Conservation (phyloP, 2,329 filamentous ascomycete genomes). For the Neofusicoccum kwambonambiense region DNA sequence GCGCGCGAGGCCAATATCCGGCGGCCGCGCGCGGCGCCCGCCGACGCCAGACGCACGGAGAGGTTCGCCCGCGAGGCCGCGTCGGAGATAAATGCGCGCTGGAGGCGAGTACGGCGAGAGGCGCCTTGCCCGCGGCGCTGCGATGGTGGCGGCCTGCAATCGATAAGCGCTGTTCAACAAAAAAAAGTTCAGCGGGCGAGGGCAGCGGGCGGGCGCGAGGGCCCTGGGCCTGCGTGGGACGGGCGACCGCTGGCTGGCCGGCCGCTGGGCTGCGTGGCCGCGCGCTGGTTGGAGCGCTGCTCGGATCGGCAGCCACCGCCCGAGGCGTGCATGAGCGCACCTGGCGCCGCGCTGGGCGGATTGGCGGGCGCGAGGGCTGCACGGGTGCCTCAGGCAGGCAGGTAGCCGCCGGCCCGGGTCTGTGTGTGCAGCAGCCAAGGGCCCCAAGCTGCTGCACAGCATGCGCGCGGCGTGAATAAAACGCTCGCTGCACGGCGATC, state of each 20-base stretch:
- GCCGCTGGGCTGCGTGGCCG: neutral
- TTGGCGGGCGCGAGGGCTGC: neutral
- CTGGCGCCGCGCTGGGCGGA: too few relatives aligned
- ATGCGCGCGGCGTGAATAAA: constrained; percentile 16
- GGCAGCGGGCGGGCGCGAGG: neutral
- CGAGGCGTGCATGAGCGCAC: constrained; percentile 5
- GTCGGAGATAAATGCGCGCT: constrained; percentile 16
- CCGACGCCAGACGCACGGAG: constrained; percentile 1
- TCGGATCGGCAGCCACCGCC: constrained; percentile 11
- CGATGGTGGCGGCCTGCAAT: constrained; percentile 9
- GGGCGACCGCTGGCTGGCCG: too few relatives aligned
- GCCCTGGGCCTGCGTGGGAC: too few relatives aligned
- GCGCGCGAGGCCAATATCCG: constrained; percentile 15
- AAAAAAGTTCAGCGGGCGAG: neutral
- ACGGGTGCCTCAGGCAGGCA: constrained; percentile 7
- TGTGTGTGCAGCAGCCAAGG: constrained; percentile 7
- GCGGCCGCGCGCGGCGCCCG: constrained; percentile 10
- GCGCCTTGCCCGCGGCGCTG: constrained; percentile 6
- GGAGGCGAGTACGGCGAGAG: neutral
- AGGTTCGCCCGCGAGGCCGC: neutral
- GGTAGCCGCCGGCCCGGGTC: constrained; percentile 8
- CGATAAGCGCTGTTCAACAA: constrained; percentile 14
- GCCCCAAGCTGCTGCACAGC: constrained; percentile 9
- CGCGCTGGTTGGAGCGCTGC: neutral
- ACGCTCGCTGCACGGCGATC: constrained; percentile 11